Evolutionary conservation across 108 stramenopile species (phyloP).

Genomic region (Conticribra weissflogii): DNA sequence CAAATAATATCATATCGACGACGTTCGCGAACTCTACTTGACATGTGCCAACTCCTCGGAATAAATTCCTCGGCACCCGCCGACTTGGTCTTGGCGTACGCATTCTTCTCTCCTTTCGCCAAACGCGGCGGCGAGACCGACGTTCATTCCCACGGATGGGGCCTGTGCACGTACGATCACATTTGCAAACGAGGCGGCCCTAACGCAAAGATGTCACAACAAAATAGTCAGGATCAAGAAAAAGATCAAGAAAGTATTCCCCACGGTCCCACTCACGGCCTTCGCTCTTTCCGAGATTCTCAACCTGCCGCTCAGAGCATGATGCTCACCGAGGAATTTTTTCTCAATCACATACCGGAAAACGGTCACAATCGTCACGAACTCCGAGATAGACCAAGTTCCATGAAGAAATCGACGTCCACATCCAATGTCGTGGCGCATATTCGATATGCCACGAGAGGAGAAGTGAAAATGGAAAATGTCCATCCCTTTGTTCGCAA

Average conservation of each 20-base stretch:
- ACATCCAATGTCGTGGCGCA: neutral
- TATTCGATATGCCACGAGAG: constrained; percentile 54
- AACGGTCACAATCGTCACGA: too few species aligned
- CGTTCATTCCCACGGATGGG: constrained; percentile 86
- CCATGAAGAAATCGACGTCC: too few species aligned
- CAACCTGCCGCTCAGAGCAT: neutral
- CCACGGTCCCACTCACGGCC: too few species aligned
- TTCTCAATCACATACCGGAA: neutral
- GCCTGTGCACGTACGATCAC: constrained; percentile 23
- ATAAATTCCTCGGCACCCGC: constrained; percentile 70
- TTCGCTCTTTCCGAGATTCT: neutral
- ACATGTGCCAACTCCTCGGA: constrained; percentile 64
- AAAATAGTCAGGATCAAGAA: too few species aligned
- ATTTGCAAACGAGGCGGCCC: too few species aligned
- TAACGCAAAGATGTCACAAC: too few species aligned
- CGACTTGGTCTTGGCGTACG: constrained; percentile 82
- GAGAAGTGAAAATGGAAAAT: constrained; percentile 71
- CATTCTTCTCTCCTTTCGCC: constrained; percentile 55
- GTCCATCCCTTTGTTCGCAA: constrained; percentile 88
- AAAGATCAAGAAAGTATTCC: too few species aligned
- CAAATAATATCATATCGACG: too few species aligned
- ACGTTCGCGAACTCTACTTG: too few species aligned
- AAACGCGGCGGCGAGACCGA: constrained; percentile 80
- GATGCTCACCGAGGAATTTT: neutral
- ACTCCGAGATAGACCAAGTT: too few species aligned